These are phyloP conservation scores for Triticum timopheevii DNA, from an alignment of 176 grass and related monocot genomes.

Conservation along the genomic window DNA sequence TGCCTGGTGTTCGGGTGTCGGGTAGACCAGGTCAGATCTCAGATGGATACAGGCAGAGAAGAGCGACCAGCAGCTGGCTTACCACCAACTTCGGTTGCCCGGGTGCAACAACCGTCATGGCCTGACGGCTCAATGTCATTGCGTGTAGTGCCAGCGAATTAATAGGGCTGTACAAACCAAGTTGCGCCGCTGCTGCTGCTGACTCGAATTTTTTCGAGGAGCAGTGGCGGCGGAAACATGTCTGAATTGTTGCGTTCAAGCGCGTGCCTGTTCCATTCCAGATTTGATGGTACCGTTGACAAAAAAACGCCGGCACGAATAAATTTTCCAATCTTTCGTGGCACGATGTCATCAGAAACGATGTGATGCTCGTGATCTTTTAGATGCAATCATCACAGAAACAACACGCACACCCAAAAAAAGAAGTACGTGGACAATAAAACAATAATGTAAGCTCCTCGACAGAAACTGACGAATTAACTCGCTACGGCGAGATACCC, in stretches of 20 bases:
- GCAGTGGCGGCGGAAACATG: neutral
- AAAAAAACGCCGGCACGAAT: too few relatives aligned
- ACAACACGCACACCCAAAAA: too few relatives aligned
- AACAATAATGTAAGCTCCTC: too few relatives aligned
- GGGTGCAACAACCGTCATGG: neutral
- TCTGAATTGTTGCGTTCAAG: neutral
- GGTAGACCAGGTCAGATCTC: neutral
- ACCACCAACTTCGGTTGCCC: slow-evolving; percentile 28
- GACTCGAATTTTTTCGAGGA: too few relatives aligned
- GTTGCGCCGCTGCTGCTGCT: neutral
- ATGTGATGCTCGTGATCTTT: too few relatives aligned
- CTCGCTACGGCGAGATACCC: too few relatives aligned
- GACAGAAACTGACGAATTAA: too few relatives aligned
- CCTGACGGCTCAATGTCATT: neutral
- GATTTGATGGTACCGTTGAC: neutral
- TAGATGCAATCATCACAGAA: too few relatives aligned
- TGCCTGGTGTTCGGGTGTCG: neutral
- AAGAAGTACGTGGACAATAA: too few relatives aligned
- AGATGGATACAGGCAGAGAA: neutral
- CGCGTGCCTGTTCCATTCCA: neutral
- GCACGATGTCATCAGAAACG: too few relatives aligned
- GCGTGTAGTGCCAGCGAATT: neutral
- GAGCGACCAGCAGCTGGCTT: neutral
- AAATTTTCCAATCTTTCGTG: too few relatives aligned
- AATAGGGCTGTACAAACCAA: neutral